These are phyloP conservation scores for Ormosia semicastrata DNA, from an alignment of 306 rosid species.

Conservation along the genomic window DNA sequence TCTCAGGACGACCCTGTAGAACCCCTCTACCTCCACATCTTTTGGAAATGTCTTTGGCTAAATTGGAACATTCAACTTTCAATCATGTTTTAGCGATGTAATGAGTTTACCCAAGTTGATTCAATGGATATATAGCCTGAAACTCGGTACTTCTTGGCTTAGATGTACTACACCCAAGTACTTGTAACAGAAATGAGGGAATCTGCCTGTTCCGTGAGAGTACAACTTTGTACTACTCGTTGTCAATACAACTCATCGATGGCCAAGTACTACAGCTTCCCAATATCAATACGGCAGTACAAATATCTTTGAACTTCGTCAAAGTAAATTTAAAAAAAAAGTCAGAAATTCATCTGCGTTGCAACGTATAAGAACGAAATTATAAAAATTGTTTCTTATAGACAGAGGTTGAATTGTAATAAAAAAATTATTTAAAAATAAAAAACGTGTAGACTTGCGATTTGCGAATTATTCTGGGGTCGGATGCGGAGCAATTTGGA, in stretches of 20 bases:
- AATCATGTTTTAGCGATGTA: conserved; percentile 5
- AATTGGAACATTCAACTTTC: neutral
- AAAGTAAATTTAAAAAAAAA: neutral
- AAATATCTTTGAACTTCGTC: neutral
- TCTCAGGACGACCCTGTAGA: conserved; percentile 63
- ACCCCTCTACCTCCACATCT: conserved; percentile 41
- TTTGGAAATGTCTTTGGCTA: neutral
- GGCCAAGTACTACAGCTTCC: conserved; percentile 18
- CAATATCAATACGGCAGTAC: neutral
- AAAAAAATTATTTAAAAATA: neutral
- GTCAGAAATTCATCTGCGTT: neutral
- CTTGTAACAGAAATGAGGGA: neutral
- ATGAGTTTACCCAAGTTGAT: neutral
- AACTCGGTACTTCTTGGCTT: conserved; percentile 28
- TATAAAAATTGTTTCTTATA: neutral
- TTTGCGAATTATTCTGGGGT: neutral
- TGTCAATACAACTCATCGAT: neutral
- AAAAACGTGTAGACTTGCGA: neutral
- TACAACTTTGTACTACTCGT: conserved; percentile 44
- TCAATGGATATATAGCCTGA: conserved; percentile 23
- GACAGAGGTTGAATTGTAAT: neutral
- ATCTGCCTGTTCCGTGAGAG: neutral
- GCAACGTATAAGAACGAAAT: too few relatives aligned
- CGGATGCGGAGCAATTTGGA: neutral
- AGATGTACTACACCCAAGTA: conserved; percentile 41